These are phyloP conservation scores for Chaetomium globosum DNA, from an alignment of 2,329 filamentous ascomycete genomes.

Conservation along the genomic window DNA sequence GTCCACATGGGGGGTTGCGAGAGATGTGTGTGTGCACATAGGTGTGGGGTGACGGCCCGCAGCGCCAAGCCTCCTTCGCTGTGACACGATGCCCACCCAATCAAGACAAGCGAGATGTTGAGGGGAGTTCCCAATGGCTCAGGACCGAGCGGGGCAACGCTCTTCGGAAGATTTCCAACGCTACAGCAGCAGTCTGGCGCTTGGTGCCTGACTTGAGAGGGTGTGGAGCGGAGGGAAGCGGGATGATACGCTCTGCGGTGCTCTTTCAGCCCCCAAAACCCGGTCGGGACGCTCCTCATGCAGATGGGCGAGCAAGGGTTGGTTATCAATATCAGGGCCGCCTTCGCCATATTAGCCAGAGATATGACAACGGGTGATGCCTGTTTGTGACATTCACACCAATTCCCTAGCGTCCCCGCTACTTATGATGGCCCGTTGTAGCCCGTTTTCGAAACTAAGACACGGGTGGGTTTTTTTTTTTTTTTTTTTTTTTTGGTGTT, in stretches of 20 bases:
- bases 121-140: not conserved
- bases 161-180: slow-evolving; percentile 32
- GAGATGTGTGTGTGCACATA: not conserved
- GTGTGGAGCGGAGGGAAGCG: slow-evolving; percentile 27
- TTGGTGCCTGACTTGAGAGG: slow-evolving; percentile 24
- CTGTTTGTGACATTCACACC: not conserved
- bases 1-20: not conserved
- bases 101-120: not conserved
- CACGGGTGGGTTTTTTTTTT: slow-evolving; percentile 5
- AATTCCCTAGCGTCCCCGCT: slow-evolving; percentile 14
- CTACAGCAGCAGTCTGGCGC: slow-evolving; percentile 16
- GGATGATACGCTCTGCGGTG: slow-evolving; percentile 29
- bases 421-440: slow-evolving; percentile 17
- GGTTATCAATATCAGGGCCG: slow-evolving; percentile 31
- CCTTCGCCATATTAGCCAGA: slow-evolving; percentile 31
- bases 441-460: slow-evolving; percentile 20
- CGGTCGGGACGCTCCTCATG: slow-evolving; percentile 27
- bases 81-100: slow-evolving; percentile 4
- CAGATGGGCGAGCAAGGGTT: slow-evolving; percentile 19
- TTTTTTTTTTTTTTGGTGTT: not conserved
- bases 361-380: slow-evolving; percentile 28
- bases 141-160: slow-evolving; percentile 13
- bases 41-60: slow-evolving; percentile 16
- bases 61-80: slow-evolving; percentile 15
- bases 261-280: slow-evolving; percentile 34